These are phyloP conservation scores for Pugionium cornutum DNA, from an alignment of 345 rosid species.

Conservation along the genomic window DNA sequence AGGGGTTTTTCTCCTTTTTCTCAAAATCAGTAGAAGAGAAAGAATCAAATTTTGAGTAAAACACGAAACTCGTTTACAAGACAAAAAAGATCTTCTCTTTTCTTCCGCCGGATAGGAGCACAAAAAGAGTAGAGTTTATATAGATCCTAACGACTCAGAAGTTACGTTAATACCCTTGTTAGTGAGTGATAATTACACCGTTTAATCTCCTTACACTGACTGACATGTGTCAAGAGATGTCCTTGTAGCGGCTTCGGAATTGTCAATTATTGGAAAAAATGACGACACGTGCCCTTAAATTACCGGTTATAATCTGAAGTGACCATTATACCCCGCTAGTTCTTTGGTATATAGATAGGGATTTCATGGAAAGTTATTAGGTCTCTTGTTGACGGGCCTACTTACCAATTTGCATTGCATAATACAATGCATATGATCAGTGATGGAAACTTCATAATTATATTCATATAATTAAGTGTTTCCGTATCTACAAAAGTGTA, in stretches of 20 bases:
- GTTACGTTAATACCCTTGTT: conserved; percentile 10
- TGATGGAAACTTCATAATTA: not conserved
- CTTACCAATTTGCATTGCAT: conserved; percentile 18
- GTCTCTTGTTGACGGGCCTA: conserved; percentile 14
- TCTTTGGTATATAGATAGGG: not conserved
- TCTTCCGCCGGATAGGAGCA: conserved; percentile 6
- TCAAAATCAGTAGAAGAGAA: not conserved
- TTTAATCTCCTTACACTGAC: conserved; percentile 26
- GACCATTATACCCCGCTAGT: not conserved
- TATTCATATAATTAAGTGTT: not conserved
- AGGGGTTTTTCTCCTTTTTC: conserved; percentile 10
- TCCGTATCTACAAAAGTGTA: not conserved
- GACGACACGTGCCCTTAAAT: conserved; percentile 24
- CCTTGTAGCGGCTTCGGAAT: conserved; percentile 24
- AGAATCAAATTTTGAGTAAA: conserved; percentile 2
- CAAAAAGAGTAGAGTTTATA: conserved; percentile 31
- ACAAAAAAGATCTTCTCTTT: too few relatives aligned
- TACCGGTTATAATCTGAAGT: not conserved
- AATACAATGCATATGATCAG: conserved; percentile 20
- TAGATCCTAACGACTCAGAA: not conserved
- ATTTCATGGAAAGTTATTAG: not conserved
- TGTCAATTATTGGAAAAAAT: conserved; percentile 1
- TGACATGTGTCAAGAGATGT: conserved; percentile 6
- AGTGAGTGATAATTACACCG: conserved; percentile 21
- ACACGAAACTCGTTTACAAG: conserved; percentile 19